Evolutionary conservation across 1,139 yeast species (phyloP), one percentile per base, ranked within the genome.

Genomic region (Saccharomyces hybrid): DNA sequence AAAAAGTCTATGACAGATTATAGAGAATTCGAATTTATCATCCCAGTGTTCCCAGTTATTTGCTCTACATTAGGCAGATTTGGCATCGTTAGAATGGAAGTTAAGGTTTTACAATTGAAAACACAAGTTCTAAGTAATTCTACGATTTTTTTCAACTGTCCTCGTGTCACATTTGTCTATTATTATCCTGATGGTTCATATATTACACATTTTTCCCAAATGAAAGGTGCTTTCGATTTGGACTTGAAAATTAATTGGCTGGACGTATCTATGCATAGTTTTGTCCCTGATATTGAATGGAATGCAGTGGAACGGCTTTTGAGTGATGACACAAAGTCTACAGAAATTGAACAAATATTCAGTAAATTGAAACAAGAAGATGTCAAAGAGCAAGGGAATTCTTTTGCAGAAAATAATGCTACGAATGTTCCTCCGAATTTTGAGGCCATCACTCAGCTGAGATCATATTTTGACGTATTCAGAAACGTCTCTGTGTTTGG

Each of bases 61-160:
- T 78, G 84, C 59, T 76, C 77, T 50, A 74, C 85, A 0, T 74
- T 80, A 44, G 76, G 81, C 38, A 71, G 77, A 48, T 73, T 79
- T n/a, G 82, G 84, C 11, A 80, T 85, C 2, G 70, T 74, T 5
- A 74, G 80, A 49, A 78, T 85, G 55, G 83, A 81, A 53, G 67
- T 87, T 3, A 72, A 78, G 5, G 78, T 88, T 6, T 85, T 86
- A 16, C 82, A 86, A 51, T 70, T 87, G 38, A 78, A 82, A 57
- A 85, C 85, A 51, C 87, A 83, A 63, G 83, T 84, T 2, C 72
- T 85, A 65, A 80, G 83, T 48, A 81, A 81, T 61, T 90, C 90
- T 1, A 77, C 83, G 8, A 81, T 85, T 0, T 77, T 83, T 55
- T 74, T 88, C 49, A 83, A 80, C 48, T 79, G 85, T 29, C 77